A percentile compares a stretch with the other conserved stretches of the same genome.
Evolutionary conservation across 1,284 basidiomycete genomes (phyloP).

Genomic region (Gomphus bonarii): DNA sequence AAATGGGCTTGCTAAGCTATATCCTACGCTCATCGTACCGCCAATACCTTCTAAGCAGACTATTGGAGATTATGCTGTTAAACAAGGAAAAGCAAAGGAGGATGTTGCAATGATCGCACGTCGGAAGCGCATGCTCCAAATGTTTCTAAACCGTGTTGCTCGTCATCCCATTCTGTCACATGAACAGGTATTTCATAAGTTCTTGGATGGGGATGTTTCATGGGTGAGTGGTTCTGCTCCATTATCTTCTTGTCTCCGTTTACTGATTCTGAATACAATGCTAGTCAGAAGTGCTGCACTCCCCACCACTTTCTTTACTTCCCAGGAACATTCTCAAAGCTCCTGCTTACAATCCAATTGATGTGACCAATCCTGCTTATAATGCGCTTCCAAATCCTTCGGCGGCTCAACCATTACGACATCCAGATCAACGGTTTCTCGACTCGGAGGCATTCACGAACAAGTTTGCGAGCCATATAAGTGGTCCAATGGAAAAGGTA

Average conservation of each 20-base stretch:
- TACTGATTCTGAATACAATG: constrained; percentile 9
- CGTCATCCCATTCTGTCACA: constrained; percentile 90
- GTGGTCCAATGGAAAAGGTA: constrained; percentile 91
- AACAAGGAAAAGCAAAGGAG: constrained; percentile 95
- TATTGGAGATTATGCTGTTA: constrained; percentile 92
- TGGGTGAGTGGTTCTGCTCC: constrained; percentile 56
- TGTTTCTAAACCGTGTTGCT: constrained; percentile 85
- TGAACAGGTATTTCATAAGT: constrained; percentile 91
- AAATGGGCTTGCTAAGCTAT: constrained; percentile 74
- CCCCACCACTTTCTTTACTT: constrained; percentile 80
- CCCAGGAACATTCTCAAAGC: constrained; percentile 96
- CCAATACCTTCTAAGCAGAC: constrained; percentile 98
- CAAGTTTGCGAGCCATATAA: constrained; percentile 90
- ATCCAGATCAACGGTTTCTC: constrained; percentile 88
- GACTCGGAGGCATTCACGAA: constrained; percentile 96
- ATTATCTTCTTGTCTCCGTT: constrained; percentile 14
- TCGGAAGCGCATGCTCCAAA: constrained; percentile 90
- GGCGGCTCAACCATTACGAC: constrained; percentile 73
- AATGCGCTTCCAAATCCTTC: constrained; percentile 83
- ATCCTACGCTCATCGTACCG: constrained; percentile 94
- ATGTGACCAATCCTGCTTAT: constrained; percentile 69
- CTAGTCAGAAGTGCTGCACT: constrained; percentile 84
- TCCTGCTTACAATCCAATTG: constrained; percentile 89
- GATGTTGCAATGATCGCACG: constrained; percentile 88
- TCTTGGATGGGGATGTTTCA: constrained; percentile 89